Conservation (phyloP, 345 rosid species). For the Syzygium grande region DNA sequence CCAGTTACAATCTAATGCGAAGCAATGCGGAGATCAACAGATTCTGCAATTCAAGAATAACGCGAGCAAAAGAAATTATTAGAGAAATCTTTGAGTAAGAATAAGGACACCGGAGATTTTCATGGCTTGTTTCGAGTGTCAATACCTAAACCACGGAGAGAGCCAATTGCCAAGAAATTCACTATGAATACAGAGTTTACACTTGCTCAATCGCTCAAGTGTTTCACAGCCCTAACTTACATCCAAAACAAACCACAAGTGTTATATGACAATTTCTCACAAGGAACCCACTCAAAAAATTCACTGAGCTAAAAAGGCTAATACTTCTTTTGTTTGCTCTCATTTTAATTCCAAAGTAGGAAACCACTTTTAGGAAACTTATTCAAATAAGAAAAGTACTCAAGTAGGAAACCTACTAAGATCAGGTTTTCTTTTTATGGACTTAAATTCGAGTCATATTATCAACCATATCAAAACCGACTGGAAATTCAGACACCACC, state of each 20-base stretch:
- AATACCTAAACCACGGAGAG: too few species aligned
- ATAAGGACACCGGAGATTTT: neutral
- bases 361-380: too few species aligned
- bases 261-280: neutral
- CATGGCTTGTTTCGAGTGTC: neutral
- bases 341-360: neutral
- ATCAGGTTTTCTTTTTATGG: too few species aligned
- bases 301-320: neutral
- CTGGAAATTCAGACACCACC: too few species aligned
- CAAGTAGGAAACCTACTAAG: neutral
- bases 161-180: too few species aligned
- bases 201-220: too few species aligned
- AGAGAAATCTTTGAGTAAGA: neutral
- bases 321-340: neutral
- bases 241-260: too few species aligned
- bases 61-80: neutral
- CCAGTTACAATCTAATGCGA: neutral
- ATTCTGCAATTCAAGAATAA: neutral
- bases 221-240: too few species aligned
- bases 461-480: neutral
- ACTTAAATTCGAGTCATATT: too few species aligned
- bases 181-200: too few species aligned
- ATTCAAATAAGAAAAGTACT: too few species aligned
- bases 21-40: neutral
- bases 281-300: neutral